phyloP scores from a whole-genome alignment of 768 basidiomycete genomes.

The Gyrodon lividus region DNA sequence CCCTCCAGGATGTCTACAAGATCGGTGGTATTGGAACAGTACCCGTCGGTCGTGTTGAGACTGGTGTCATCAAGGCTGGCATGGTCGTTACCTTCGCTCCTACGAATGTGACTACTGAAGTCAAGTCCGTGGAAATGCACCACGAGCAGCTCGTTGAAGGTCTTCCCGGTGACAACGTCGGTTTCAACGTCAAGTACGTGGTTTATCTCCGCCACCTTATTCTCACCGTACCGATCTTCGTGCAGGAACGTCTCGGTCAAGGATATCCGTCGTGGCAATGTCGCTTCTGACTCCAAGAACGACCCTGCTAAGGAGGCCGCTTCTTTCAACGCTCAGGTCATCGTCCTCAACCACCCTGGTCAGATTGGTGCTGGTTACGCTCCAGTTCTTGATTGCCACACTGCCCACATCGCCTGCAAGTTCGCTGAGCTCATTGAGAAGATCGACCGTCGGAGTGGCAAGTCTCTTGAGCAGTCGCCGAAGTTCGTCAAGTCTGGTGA shows the following conservation, averaged over 20 bases:
- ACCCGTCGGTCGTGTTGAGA: conserved; percentile 99
- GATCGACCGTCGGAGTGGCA: conserved; percentile 98
- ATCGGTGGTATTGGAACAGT: conserved; percentile 99
- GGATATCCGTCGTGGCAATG: conserved; percentile 99
- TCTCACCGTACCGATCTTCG: conserved; percentile 5
- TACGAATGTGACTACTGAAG: conserved; percentile 98
- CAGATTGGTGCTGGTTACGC: conserved; percentile 99
- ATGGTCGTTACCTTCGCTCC: conserved; percentile 99
- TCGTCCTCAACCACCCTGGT: conserved; percentile 99
- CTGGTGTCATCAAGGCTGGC: conserved; percentile 99
- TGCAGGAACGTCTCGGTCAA: conserved; percentile 98
- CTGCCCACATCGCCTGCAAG: conserved; percentile 99
- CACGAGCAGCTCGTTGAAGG: conserved; percentile 97
- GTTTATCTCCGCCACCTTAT: conserved; percentile 4
- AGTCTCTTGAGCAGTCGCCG: conserved; percentile 81
- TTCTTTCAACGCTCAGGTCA: conserved; percentile 99
- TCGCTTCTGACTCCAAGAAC: conserved; percentile 99
- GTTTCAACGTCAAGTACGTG: conserved; percentile 94
- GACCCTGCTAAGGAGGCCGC: conserved; percentile 99
- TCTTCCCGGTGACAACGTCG: conserved; percentile 98
- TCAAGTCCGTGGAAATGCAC: conserved; percentile 99
- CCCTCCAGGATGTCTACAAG: conserved; percentile 99
- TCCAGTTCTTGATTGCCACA: conserved; percentile 99
- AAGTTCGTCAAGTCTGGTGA: conserved; percentile 99
- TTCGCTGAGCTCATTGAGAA: conserved; percentile 98